These are phyloP conservation scores for Parathielavia appendiculata DNA, from an alignment of 495 filamentous ascomycete genomes.

Conservation along the genomic window DNA sequence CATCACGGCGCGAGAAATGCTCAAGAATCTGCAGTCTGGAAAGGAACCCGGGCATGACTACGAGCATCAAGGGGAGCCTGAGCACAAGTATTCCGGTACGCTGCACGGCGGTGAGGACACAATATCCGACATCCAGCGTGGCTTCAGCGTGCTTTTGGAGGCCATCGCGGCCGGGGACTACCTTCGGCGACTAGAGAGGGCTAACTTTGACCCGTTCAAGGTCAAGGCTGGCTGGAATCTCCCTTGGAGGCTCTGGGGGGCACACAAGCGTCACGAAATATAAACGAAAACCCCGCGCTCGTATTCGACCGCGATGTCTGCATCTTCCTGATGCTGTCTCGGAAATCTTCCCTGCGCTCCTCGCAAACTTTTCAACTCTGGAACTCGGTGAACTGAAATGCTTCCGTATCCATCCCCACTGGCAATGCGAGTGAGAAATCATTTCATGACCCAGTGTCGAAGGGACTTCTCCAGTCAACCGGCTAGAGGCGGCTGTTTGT, in stretches of 20 bases:
- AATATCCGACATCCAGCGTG: slow-evolving; percentile 52
- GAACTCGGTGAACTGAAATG: neutral
- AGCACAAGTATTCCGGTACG: slow-evolving; percentile 55
- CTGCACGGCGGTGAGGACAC: slow-evolving; percentile 30
- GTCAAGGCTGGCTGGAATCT: slow-evolving; percentile 76
- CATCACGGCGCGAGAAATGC: slow-evolving; percentile 89
- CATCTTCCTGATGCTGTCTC: neutral
- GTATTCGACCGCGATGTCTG: no score
- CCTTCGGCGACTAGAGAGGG: slow-evolving; percentile 66
- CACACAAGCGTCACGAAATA: slow-evolving; percentile 56
- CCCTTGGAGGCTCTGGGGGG: slow-evolving; percentile 79
- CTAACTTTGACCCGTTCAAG: slow-evolving; percentile 73
- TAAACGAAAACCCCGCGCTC: slow-evolving; percentile 21
- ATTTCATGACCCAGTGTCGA: no score
- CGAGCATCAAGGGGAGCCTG: slow-evolving; percentile 76
- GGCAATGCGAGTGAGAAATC: no score
- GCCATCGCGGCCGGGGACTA: slow-evolving; percentile 73
- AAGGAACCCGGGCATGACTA: slow-evolving; percentile 74
- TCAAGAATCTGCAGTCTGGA: slow-evolving; percentile 68
- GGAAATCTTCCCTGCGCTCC: neutral
- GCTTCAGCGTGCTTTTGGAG: slow-evolving; percentile 74
- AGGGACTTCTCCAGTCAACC: no score
- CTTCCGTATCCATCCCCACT: no score
- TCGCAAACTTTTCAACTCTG: neutral
- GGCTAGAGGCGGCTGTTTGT: no score